phyloP scores from a whole-genome alignment of 2,329 filamentous ascomycete genomes.

The Coniochaeta sp. region DNA sequence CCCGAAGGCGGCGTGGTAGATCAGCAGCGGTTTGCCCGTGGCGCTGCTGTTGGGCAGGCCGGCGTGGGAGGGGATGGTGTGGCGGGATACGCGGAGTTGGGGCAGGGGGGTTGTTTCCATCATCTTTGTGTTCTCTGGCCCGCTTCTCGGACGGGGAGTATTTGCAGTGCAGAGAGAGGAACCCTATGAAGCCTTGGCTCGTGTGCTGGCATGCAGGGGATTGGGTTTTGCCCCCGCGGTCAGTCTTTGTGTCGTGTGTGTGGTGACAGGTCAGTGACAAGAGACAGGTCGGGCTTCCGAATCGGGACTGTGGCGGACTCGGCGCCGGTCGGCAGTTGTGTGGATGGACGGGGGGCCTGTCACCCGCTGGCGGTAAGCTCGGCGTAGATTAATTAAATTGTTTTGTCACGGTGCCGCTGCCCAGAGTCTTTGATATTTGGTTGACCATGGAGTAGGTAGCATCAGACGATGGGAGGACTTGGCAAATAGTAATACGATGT shows the following conservation, averaged over 20 bases:
- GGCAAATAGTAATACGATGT: background rate
- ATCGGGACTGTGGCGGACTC: conserved; percentile 1
- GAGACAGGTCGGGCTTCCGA: background rate
- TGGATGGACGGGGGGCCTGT: background rate
- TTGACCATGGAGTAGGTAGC: no score
- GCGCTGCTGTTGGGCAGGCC: background rate
- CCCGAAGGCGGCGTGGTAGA: background rate
- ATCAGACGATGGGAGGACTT: no score
- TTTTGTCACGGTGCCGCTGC: background rate
- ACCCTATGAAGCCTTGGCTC: no score
- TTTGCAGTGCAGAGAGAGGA: no score
- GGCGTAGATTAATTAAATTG: background rate
- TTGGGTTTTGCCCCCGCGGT: background rate
- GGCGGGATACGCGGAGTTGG: background rate
- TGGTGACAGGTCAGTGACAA: background rate
- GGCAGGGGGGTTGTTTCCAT: background rate
- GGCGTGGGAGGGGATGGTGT: background rate
- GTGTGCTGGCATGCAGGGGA: no score
- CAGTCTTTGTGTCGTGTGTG: background rate
- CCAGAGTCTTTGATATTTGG: background rate
- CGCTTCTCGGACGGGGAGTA: no score
- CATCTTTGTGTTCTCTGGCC: background rate
- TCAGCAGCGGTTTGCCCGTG: background rate
- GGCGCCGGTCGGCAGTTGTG: background rate
- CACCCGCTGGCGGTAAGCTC: background rate